phyloP scores from a whole-genome alignment of 768 basidiomycete genomes.

The Ephemerocybe angulata region DNA sequence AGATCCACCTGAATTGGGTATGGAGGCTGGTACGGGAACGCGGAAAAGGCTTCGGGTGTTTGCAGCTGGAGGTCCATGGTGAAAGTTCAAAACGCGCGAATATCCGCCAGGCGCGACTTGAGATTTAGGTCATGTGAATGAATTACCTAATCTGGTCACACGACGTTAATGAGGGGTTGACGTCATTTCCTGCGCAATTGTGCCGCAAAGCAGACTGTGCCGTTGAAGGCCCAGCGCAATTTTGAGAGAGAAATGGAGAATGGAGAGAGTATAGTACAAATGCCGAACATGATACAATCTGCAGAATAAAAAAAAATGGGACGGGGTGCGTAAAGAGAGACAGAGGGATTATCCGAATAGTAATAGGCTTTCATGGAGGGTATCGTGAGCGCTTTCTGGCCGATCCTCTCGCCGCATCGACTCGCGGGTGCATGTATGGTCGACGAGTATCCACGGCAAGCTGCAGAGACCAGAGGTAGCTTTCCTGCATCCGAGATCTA shows the following conservation, averaged over 20 bases:
- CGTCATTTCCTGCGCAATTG: not conserved
- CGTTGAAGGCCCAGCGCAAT: not conserved
- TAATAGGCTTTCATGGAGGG: not conserved
- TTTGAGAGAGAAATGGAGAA: not conserved
- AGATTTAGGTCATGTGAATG: not conserved
- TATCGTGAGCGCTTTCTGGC: not conserved
- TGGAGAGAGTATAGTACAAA: not conserved
- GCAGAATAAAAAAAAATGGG: not conserved
- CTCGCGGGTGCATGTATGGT: not conserved
- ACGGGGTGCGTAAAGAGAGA: not conserved
- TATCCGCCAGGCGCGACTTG: not conserved
- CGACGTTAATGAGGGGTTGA: not conserved
- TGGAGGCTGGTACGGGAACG: conserved; percentile 81
- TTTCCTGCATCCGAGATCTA: not conserved
- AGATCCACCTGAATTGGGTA: conserved; percentile 83
- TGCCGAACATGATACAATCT: not conserved
- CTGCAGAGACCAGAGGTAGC: not conserved
- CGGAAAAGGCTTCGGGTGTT: conserved; percentile 65
- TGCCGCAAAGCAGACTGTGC: too few relatives aligned
- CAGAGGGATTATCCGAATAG: not conserved
- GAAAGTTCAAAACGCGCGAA: not conserved
- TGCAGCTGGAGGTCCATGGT: conserved; percentile 42
- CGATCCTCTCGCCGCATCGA: not conserved
- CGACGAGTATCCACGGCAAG: not conserved
- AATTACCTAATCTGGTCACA: not conserved